phyloP scores from a whole-genome alignment of 768 basidiomycete species.

The Rhodotorula kratochvilovae region DNA sequence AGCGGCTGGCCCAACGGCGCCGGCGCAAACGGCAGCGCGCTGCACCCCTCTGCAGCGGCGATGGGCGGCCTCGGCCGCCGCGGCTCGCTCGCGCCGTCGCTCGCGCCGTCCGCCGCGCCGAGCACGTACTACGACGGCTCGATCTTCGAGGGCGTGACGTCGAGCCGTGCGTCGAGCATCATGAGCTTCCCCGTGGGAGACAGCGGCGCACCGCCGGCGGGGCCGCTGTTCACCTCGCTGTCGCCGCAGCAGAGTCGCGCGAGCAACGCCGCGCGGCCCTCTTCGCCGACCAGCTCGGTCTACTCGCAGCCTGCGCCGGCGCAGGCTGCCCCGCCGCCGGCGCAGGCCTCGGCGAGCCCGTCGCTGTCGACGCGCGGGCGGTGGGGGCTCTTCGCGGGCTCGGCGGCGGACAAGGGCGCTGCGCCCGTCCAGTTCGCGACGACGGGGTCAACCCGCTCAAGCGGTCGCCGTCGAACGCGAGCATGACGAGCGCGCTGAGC shows the following conservation, averaged over 20 bases:
- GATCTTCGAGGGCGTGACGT: constrained; percentile 45
- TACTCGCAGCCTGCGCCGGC: neutral
- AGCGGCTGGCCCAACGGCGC: constrained; percentile 10
- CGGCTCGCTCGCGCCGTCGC: constrained; percentile 15
- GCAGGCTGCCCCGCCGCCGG: neutral
- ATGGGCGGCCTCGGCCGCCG: constrained; percentile 8
- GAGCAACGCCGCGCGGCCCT: neutral
- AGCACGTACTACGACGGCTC: constrained; percentile 47
- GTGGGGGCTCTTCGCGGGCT: neutral
- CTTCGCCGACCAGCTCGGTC: constrained; percentile 6
- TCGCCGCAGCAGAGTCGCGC: constrained; percentile 31
- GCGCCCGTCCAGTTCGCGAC: constrained; percentile 8
- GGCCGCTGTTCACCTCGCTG: constrained; percentile 3
- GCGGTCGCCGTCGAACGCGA: constrained; percentile 45
- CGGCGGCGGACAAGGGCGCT: neutral
- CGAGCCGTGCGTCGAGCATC: constrained; percentile 33
- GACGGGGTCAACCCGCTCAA: constrained; percentile 41
- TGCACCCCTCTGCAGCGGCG: constrained; percentile 3
- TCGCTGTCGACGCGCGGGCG: neutral
- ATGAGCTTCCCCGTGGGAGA: constrained; percentile 38
- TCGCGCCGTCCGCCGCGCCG: constrained; percentile 34
- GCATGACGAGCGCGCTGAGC: constrained; percentile 13
- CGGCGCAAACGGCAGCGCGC: neutral
- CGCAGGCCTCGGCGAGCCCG: too few species aligned
- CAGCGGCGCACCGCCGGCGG: constrained; percentile 9